These are phyloP conservation scores for Zalerion maritima DNA, from an alignment of 495 filamentous ascomycete genomes.

Conservation along the genomic window DNA sequence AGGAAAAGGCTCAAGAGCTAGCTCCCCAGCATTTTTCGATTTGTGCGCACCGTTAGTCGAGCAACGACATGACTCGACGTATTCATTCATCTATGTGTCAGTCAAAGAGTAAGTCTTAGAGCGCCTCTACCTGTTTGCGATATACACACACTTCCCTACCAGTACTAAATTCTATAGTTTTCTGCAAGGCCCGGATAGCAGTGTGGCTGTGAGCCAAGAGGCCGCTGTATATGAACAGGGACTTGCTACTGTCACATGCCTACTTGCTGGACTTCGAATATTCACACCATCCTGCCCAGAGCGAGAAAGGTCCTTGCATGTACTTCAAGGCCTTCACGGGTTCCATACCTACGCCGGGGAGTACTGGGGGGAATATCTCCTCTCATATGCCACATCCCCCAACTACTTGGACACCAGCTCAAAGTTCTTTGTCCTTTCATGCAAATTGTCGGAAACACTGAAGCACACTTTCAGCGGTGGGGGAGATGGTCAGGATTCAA, in stretches of 20 bases:
- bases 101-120: slow-evolving; percentile 17
- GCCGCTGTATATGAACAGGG: slow-evolving; percentile 6
- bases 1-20: slow-evolving; percentile 3
- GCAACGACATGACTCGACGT: slow-evolving; percentile 10
- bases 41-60: slow-evolving; percentile 16
- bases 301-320: slow-evolving; percentile 2
- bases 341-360: slow-evolving; percentile 17
- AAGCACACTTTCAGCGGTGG: not conserved
- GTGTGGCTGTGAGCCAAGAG: slow-evolving; percentile 4
- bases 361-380: slow-evolving; percentile 14
- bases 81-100: slow-evolving; percentile 18
- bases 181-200: slow-evolving; percentile 10
- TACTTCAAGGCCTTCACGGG: slow-evolving; percentile 13
- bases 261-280: slow-evolving; percentile 6
- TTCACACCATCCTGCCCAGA: slow-evolving; percentile 1
- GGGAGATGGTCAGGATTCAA: too few species aligned
- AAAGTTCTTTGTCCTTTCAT: not conserved
- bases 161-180: slow-evolving; percentile 8
- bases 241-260: slow-evolving; percentile 8
- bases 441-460: not conserved
- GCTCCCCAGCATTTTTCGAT: slow-evolving; percentile 16
- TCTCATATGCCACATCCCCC: slow-evolving; percentile 1
- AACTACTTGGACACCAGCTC: not conserved
- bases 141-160: too few species aligned
- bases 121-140: not conserved